Percentiles rank a stretch among this genome's conserved stretches.
These are phyloP conservation scores for Pisolithus thermaeus DNA, from an alignment of 1,284 basidiomycete species.

Conservation along the genomic window DNA sequence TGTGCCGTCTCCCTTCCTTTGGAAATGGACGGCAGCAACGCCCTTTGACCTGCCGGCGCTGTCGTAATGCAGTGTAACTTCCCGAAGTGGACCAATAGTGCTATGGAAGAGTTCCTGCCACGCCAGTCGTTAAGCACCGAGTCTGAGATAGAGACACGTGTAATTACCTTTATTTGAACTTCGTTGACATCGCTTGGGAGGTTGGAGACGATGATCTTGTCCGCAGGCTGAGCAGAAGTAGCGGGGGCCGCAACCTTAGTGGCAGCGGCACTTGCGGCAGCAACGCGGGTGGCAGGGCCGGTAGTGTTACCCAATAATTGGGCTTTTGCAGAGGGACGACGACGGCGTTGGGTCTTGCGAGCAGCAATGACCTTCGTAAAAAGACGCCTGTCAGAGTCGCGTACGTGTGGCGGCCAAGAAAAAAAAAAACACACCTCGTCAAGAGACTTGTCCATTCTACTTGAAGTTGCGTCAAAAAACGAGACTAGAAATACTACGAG, in stretches of 20 bases:
- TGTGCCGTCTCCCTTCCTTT: constrained; percentile 82
- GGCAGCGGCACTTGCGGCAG: constrained; percentile 33
- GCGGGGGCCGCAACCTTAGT: constrained; percentile 37
- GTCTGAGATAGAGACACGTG: not conserved
- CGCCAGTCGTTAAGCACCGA: constrained; percentile 7
- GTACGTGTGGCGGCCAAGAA: constrained; percentile 15
- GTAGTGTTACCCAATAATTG: constrained; percentile 54
- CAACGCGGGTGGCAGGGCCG: constrained; percentile 47
- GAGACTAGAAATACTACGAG: not conserved
- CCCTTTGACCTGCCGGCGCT: constrained; percentile 85
- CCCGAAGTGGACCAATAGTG: constrained; percentile 84
- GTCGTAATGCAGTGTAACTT: constrained; percentile 85
- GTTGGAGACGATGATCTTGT: constrained; percentile 97
- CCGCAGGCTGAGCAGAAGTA: constrained; percentile 41
- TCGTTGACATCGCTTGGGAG: constrained; percentile 95
- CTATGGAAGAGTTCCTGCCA: constrained; percentile 85
- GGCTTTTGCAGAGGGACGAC: constrained; percentile 39
- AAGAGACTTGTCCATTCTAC: constrained; percentile 78
- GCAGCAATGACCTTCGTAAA: constrained; percentile 65
- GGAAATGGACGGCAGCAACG: constrained; percentile 83
- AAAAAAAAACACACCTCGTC: constrained; percentile 70
- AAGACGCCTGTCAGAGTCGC: constrained; percentile 10
- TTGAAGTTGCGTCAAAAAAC: not conserved
- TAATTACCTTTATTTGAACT: constrained; percentile 80
- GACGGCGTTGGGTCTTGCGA: constrained; percentile 52